These are phyloP conservation scores for Boeremia lycopersici DNA, from an alignment of 2,329 filamentous ascomycete genomes.

Conservation along the genomic window DNA sequence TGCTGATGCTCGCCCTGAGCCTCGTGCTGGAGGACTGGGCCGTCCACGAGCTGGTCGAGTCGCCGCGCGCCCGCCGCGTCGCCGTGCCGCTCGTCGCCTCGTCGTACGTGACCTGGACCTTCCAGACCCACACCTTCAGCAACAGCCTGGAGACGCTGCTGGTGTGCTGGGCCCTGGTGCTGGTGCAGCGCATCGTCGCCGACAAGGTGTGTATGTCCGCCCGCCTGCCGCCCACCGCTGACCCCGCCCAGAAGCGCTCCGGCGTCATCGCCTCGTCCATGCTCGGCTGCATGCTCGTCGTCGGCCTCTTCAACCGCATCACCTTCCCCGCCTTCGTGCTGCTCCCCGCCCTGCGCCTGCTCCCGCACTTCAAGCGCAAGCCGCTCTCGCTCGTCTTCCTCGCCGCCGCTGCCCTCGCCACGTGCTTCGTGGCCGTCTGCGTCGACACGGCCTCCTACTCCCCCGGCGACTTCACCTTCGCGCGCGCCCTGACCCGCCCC, in stretches of 20 bases:
- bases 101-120: conserved; percentile 98
- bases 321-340: conserved; percentile 94
- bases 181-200: conserved; percentile 84
- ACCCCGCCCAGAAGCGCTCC: conserved; percentile 66
- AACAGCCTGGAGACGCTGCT: conserved; percentile 95
- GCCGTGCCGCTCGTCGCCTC: conserved; percentile 88
- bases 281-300: conserved; percentile 79
- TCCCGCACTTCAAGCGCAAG: conserved; percentile 83
- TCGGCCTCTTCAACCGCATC: conserved; percentile 94
- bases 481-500: conserved; percentile 63
- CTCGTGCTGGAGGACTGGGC: conserved; percentile 99
- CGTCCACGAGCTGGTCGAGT: conserved; percentile 85
- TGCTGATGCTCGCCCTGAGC: conserved; percentile 92
- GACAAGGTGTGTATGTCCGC: conserved; percentile 65
- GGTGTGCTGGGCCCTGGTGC: conserved; percentile 89
- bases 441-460: conserved; percentile 86
- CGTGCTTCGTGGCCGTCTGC: conserved; percentile 73
- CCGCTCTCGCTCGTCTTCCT: conserved; percentile 67
- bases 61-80: conserved; percentile 70
- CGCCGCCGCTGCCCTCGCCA: conserved; percentile 68
- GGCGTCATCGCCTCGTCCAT: conserved; percentile 77
- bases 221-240: conserved; percentile 40
- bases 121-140: conserved; percentile 97
- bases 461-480: conserved; percentile 66
- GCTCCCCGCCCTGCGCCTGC: conserved; percentile 79